A percentile compares a stretch with the other conserved stretches of the same genome.
These are phyloP conservation scores for Rhizophagus clarus DNA, from an alignment of 192 early-diverging fungal species.

Conservation along the genomic window DNA sequence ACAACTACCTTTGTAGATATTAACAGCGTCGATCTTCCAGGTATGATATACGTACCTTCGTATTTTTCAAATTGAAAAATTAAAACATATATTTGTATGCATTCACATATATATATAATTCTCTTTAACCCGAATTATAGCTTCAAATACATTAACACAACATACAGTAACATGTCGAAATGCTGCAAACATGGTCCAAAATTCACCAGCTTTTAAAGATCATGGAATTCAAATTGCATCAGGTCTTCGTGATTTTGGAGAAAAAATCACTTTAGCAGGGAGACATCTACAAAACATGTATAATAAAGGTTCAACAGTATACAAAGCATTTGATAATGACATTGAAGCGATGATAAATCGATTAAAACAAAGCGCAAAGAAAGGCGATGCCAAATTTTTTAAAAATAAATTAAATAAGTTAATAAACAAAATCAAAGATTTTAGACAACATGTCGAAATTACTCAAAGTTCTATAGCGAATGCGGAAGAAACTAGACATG, in stretches of 20 bases:
- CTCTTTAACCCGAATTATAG: no score
- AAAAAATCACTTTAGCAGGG: background rate
- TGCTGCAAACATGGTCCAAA: slow-evolving; percentile 20
- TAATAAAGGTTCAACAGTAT: slow-evolving; percentile 15
- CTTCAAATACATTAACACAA: no score
- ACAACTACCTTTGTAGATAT: background rate
- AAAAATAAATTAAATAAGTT: slow-evolving; percentile 3
- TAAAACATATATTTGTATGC: no score
- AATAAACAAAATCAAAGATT: background rate
- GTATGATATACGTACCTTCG: background rate
- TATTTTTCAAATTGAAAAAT: no score
- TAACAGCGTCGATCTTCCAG: background rate
- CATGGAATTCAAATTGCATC: background rate
- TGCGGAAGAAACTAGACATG: slow-evolving; percentile 1
- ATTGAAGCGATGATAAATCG: background rate
- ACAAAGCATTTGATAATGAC: slow-evolving; percentile 9
- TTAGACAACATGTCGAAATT: background rate
- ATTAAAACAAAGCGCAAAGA: background rate
- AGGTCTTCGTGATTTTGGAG: slow-evolving; percentile 3
- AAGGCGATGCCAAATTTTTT: background rate
- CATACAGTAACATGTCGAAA: background rate
- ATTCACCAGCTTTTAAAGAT: slow-evolving; percentile 1
- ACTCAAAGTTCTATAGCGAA: background rate
- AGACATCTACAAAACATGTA: background rate
- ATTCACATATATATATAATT: no score